Evolutionary conservation across 2,329 filamentous ascomycete species (phyloP).

Genomic region (Penicillium sp.): DNA sequence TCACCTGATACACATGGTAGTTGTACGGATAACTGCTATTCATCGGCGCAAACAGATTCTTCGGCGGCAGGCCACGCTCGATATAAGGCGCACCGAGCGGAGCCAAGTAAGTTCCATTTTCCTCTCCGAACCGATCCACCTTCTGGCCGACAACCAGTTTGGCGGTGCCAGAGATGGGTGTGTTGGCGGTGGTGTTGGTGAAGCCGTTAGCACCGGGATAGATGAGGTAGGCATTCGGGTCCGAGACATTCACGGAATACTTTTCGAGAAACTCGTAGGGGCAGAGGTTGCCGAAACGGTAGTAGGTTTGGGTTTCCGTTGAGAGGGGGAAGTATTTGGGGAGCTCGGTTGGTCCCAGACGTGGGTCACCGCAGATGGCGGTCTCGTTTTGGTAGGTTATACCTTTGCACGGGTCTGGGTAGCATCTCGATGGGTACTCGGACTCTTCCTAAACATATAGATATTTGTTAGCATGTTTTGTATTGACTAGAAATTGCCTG

Average conservation of each 20-base stretch:
- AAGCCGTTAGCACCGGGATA: background rate
- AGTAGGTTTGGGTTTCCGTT: conserved; percentile 18
- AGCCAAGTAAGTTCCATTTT: background rate
- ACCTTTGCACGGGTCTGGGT: conserved; percentile 2
- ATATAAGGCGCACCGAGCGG: background rate
- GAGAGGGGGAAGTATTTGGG: conserved; percentile 17
- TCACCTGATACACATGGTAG: background rate
- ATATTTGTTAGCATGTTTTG: background rate
- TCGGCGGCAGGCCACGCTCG: background rate
- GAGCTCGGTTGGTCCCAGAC: conserved; percentile 17
- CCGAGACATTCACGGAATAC: conserved; percentile 8
- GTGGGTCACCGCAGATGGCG: conserved; percentile 19
- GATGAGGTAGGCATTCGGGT: background rate
- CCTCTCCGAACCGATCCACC: background rate
- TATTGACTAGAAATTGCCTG: background rate
- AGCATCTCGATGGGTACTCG: background rate
- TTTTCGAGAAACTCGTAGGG: conserved; percentile 18
- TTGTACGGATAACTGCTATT: background rate
- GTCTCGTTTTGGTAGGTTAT: conserved; percentile 9
- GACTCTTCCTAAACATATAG: background rate
- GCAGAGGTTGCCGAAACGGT: conserved; percentile 21
- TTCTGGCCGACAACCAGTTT: background rate
- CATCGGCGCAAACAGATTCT: background rate
- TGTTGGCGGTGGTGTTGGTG: background rate
- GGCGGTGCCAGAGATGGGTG: background rate